These are phyloP conservation scores for Terana coerulea DNA, from an alignment of 768 basidiomycete genomes.

Conservation along the genomic window DNA sequence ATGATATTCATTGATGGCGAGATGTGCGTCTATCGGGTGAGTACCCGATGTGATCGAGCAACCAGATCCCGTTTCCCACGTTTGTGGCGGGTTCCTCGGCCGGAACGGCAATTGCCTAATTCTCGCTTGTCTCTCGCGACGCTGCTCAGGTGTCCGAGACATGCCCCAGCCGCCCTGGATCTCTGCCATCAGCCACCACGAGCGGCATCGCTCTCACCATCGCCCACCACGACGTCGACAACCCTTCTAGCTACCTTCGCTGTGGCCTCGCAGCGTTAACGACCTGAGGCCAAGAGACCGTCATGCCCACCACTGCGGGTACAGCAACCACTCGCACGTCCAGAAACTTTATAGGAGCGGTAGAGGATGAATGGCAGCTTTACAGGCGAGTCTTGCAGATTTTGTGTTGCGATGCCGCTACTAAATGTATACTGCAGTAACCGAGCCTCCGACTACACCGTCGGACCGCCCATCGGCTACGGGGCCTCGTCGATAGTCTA, in stretches of 20 bases:
- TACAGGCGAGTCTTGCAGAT: slow-evolving; percentile 52
- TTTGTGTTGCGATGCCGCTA: background rate
- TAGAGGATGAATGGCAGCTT: slow-evolving; percentile 79
- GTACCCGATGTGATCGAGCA: no score
- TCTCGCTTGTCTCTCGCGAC: background rate
- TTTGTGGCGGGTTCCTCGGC: background rate
- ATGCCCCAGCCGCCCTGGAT: background rate
- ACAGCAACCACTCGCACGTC: slow-evolving; percentile 12
- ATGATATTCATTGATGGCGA: no score
- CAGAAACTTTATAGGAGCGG: slow-evolving; percentile 67
- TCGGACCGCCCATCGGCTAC: slow-evolving; percentile 80
- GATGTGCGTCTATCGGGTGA: no score
- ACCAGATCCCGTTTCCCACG: no score
- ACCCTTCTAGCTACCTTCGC: no score
- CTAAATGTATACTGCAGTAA: slow-evolving; percentile 45
- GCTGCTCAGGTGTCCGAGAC: background rate
- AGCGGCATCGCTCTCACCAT: no score
- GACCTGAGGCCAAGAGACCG: no score
- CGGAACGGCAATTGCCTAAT: background rate
- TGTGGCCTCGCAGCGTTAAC: no score
- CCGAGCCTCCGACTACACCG: slow-evolving; percentile 63
- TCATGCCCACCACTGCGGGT: background rate
- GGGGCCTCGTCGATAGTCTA: slow-evolving; percentile 93
- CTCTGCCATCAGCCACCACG: no score
- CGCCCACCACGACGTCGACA: no score